These are phyloP conservation scores for Phytophthora sansomeana DNA, from an alignment of 352 stramenopile species.

Conservation along the genomic window DNA sequence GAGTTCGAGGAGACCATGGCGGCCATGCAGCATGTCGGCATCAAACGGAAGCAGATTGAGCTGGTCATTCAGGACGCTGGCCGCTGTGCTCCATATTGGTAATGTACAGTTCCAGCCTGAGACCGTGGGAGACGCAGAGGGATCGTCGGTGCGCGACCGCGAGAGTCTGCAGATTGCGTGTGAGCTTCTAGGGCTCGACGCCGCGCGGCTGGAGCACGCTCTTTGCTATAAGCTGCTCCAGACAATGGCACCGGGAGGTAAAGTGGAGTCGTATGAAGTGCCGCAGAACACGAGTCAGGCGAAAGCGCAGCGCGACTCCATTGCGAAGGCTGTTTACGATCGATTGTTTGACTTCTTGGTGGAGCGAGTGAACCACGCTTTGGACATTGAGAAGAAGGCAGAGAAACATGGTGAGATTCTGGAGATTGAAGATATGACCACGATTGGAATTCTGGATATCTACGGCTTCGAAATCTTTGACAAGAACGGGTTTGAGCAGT, in stretches of 20 bases:
- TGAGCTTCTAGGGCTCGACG: conserved; percentile 74
- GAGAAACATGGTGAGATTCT: conserved; percentile 83
- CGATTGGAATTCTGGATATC: conserved; percentile 95
- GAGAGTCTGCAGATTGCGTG: conserved; percentile 73
- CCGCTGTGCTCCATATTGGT: conserved; percentile 80
- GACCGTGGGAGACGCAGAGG: conserved; percentile 77
- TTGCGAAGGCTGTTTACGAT: conserved; percentile 97
- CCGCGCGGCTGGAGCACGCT: conserved; percentile 65
- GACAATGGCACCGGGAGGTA: conserved; percentile 86
- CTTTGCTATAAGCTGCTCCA: conserved; percentile 89
- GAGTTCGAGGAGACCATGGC: conserved; percentile 90
- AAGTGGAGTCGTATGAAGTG: conserved; percentile 89
- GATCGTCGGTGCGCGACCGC: conserved; percentile 55
- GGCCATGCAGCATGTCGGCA: conserved; percentile 89
- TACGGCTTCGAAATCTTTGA: conserved; percentile 98
- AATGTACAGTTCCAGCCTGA: conserved; percentile 77
- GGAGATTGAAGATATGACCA: conserved; percentile 79
- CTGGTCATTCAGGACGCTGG: conserved; percentile 87
- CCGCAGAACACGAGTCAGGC: conserved; percentile 91
- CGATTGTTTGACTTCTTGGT: conserved; percentile 98
- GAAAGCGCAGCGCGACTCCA: conserved; percentile 92
- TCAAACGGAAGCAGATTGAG: conserved; percentile 91
- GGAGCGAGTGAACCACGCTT: conserved; percentile 87
- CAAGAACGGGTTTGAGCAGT: conserved; percentile 95
- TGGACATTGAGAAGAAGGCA: conserved; percentile 86